These are phyloP conservation scores for Exophiala dermatitidis DNA, from an alignment of 2,329 filamentous ascomycete species.

Conservation along the genomic window DNA sequence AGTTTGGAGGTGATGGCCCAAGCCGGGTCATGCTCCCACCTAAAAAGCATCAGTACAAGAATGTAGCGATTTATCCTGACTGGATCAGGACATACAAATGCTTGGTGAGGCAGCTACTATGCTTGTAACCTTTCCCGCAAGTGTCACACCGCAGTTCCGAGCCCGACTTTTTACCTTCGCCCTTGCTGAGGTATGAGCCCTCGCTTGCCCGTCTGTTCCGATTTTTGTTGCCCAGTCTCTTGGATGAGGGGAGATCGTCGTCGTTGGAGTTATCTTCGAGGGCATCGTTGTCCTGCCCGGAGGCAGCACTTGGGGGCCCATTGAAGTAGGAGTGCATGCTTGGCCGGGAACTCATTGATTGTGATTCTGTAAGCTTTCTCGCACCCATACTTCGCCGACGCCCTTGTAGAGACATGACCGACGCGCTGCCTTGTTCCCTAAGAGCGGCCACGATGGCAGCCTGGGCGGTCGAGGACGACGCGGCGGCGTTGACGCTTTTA, in stretches of 20 bases:
- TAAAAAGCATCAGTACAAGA: slow-evolving; percentile 43
- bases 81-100: slow-evolving; percentile 76
- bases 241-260: slow-evolving; percentile 40
- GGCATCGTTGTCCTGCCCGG: slow-evolving; percentile 36
- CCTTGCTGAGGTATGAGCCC: slow-evolving; percentile 72
- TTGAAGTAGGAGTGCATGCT: slow-evolving; percentile 39
- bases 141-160: slow-evolving; percentile 91
- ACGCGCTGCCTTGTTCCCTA: slow-evolving; percentile 56
- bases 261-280: slow-evolving; percentile 30
- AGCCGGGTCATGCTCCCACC: slow-evolving; percentile 98
- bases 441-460: slow-evolving; percentile 60
- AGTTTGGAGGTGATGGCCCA: slow-evolving; percentile 97
- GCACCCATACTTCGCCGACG: slow-evolving; percentile 62
- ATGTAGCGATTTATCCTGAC: slow-evolving; percentile 15
- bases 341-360: slow-evolving; percentile 36
- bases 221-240: slow-evolving; percentile 45
- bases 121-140: slow-evolving; percentile 99
- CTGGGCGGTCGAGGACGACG: slow-evolving; percentile 64
- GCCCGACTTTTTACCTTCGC: slow-evolving; percentile 69
- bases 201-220: slow-evolving; percentile 67
- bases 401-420: slow-evolving; percentile 49
- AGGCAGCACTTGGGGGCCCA: slow-evolving; percentile 27
- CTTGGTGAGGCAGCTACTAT: slow-evolving; percentile 99
- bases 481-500: slow-evolving; percentile 81
- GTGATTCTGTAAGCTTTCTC: slow-evolving; percentile 40